Base-by-base conservation (phyloP, 345 rosid species). In the Tarenaya hassleriana region DNA sequence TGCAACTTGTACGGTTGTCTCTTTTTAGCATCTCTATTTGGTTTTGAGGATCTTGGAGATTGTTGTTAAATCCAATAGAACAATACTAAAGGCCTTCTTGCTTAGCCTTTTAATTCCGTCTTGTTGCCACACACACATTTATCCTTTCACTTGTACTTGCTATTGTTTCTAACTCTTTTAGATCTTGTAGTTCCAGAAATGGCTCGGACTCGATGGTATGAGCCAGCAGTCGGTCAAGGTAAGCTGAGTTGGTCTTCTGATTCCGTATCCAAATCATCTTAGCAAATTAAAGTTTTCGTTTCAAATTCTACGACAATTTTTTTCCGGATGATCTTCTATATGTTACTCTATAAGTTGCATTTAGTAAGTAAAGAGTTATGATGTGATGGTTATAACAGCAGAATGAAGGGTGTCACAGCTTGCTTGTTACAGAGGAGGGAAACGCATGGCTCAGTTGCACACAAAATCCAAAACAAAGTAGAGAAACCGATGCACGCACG, bases 11-110 rank as follows among this genome's bases (percentile, higher is more conserved):
- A 20, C 20, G 27, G 9, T 34, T 34, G 17, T 5, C 29, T 24
- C 5, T 24, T 24, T 5, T n/a, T n/a, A n/a, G n/a, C 29, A 5
- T 24, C 29, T 24, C 29, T 5, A n/a, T n/a, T n/a, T n/a, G 80
- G 10, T 56, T 75, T 16, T 74, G 70, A 48, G 70, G 60, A 58
- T 66, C 44, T 6, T 58, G 10, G 10, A 7, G 45, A 16, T 44
- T 44, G 43, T 20, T 52, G 50, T 47, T 59, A 52, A 24, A 32
- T 52, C 39, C 17, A 55, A 19, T 66, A 39, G 55, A 45, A 52
- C 37, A 58, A 52, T 32, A 66, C 51, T 10, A 40, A 61, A 21
- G 18, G 56, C 29, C 54, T 34, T 31, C 32, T 38, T 7, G 14
- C 21, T 16, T 16, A 43, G 46, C 49, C 48, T 47, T 40, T 31